phyloP scores from a whole-genome alignment of 805 yeast genomes.

The Kurtzmaniella cleridarum region DNA sequence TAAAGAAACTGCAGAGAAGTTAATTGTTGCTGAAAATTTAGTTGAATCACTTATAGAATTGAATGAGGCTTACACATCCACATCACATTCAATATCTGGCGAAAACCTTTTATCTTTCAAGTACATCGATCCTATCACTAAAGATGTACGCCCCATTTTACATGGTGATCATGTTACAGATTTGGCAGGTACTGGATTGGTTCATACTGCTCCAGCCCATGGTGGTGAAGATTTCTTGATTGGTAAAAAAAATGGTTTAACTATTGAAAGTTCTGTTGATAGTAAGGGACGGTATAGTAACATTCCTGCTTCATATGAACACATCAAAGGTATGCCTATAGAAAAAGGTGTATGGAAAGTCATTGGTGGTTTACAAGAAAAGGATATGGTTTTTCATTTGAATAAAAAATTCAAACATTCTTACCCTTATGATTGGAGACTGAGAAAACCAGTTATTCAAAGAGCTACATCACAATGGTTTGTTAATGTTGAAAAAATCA shows the following conservation, averaged over 20 bases:
- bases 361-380: slow-evolving; percentile 40
- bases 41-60: slow-evolving; percentile 31
- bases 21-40: slow-evolving; percentile 56
- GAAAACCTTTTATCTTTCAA: slow-evolving; percentile 18
- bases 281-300: slow-evolving; percentile 62
- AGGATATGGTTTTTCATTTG: slow-evolving; percentile 43
- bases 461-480: slow-evolving; percentile 98
- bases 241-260: slow-evolving; percentile 53
- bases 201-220: slow-evolving; percentile 97
- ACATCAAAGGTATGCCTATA: slow-evolving; percentile 36
- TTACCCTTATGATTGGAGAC: slow-evolving; percentile 97
- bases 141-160: slow-evolving; percentile 48
- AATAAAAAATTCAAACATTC: slow-evolving; percentile 63
- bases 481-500: slow-evolving; percentile 74
- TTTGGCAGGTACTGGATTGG: slow-evolving; percentile 88
- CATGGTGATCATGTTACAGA: slow-evolving; percentile 80
- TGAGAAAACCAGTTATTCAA: slow-evolving; percentile 90
- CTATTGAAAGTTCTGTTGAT: slow-evolving; percentile 74
- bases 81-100: slow-evolving; percentile 17
- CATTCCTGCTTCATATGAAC: neutral
- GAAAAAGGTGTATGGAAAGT: slow-evolving; percentile 44
- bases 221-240: slow-evolving; percentile 88
- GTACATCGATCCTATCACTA: slow-evolving; percentile 55
- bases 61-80: slow-evolving; percentile 12
- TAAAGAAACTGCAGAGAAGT: slow-evolving; percentile 28